Evolutionary conservation across 495 filamentous ascomycete species (phyloP).

Genomic region (Aspergillus nanangensis): DNA sequence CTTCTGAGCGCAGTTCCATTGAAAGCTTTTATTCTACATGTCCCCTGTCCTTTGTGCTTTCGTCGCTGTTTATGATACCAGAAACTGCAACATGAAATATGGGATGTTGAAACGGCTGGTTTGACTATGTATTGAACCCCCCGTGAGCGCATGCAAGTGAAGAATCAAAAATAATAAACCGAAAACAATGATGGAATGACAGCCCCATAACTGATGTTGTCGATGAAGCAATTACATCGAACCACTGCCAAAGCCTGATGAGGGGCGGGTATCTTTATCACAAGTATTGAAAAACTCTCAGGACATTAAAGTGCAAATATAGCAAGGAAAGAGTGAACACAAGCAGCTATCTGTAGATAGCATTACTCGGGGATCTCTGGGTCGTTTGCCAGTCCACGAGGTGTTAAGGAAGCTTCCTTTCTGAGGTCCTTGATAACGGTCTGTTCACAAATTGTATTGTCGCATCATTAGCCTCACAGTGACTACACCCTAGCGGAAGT

Average conservation of each 20-base stretch:
- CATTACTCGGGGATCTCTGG: background rate
- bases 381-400: slow-evolving; percentile 12
- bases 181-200: background rate
- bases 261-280: slow-evolving; percentile 11
- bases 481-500: too few relatives aligned
- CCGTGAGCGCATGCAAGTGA: slow-evolving; percentile 1
- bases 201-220: too few relatives aligned
- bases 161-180: background rate
- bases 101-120: slow-evolving; percentile 1
- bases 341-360: too few relatives aligned
- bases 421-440: slow-evolving; percentile 69
- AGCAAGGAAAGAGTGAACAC: background rate
- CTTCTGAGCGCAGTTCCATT: background rate
- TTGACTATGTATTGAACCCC: background rate
- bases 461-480: background rate
- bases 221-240: too few relatives aligned
- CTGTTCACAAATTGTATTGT: too few relatives aligned
- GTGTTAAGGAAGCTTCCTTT: slow-evolving; percentile 53
- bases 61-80: slow-evolving; percentile 20
- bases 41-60: slow-evolving; percentile 4
- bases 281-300: background rate
- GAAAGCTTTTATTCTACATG: background rate
- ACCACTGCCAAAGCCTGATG: too few relatives aligned
- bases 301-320: background rate
- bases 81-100: slow-evolving; percentile 5